Conservation (phyloP, 495 filamentous ascomycete species). For the Neurospora intermedia region DNA sequence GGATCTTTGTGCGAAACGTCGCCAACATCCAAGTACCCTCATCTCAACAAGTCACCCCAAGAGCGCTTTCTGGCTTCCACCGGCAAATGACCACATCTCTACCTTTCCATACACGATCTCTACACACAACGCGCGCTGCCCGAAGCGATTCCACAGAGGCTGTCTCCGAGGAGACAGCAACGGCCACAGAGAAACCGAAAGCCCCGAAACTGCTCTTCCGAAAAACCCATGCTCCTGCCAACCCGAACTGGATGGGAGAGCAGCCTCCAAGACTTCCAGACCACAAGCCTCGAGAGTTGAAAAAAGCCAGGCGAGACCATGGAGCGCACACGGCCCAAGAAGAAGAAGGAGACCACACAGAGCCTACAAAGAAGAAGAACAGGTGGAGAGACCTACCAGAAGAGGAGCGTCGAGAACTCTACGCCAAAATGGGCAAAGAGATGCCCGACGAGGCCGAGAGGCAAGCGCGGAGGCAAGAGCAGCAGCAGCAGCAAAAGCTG, state of each 20-base stretch:
- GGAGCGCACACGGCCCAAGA: not conserved
- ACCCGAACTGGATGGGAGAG: not conserved
- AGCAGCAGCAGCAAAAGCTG: not conserved
- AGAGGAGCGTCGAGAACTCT: not conserved
- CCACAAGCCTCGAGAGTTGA: not conserved
- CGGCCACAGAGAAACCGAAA: not conserved
- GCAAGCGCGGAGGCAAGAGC: not conserved
- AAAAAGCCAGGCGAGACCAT: not conserved
- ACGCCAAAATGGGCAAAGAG: conserved; percentile 1
- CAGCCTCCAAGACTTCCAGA: not conserved
- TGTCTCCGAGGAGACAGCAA: not conserved
- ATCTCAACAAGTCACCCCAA: conserved; percentile 1
- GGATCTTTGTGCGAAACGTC: conserved; percentile 39
- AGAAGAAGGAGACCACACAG: not conserved
- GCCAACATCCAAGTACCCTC: conserved; percentile 29
- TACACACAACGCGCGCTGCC: not conserved
- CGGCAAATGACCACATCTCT: not conserved
- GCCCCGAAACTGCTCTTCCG: not conserved
- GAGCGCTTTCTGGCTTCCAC: not conserved
- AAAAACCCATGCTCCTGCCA: not conserved
- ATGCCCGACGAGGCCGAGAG: not conserved
- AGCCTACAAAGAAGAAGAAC: not conserved
- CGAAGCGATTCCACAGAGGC: not conserved
- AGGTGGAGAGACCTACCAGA: not conserved
- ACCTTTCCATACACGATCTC: not conserved